phyloP scores from a whole-genome alignment of 768 basidiomycete genomes.

The Boletus tylopilopsis region DNA sequence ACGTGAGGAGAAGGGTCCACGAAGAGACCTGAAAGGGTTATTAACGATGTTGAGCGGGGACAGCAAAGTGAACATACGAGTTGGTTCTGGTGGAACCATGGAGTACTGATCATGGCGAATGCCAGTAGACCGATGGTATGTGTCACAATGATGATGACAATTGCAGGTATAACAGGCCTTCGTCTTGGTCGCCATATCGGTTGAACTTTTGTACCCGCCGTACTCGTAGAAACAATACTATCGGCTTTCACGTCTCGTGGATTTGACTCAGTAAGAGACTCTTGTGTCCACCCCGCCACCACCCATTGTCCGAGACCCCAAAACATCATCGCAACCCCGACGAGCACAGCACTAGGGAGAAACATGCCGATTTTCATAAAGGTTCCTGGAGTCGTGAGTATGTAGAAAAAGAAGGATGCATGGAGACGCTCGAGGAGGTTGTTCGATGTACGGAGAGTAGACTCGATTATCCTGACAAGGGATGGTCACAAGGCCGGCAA shows the following conservation, averaged over 20 bases:
- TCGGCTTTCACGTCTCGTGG: constrained; percentile 3
- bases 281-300: constrained; percentile 52
- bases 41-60: constrained; percentile 15
- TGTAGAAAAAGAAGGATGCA: constrained; percentile 97
- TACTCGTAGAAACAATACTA: constrained; percentile 9
- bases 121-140: constrained; percentile 52
- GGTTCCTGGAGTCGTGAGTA: constrained; percentile 47
- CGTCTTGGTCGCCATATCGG: constrained; percentile 27
- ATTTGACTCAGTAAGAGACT: background rate
- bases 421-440: constrained; percentile 95
- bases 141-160: constrained; percentile 52
- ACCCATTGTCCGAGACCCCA: constrained; percentile 75
- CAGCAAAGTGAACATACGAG: constrained; percentile 33
- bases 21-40: constrained; percentile 27
- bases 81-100: constrained; percentile 41
- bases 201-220: background rate
- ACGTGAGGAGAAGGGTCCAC: constrained; percentile 25
- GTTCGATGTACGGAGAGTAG: constrained; percentile 83
- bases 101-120: constrained; percentile 46
- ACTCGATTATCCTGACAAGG: constrained; percentile 68
- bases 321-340: constrained; percentile 84
- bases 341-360: constrained; percentile 80
- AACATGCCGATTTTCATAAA: constrained; percentile 92
- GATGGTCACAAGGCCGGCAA: background rate
- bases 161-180: constrained; percentile 51